These are phyloP conservation scores for Picochlorum sp. DNA, from an alignment of 139 green algal genomes.

Conservation along the genomic window DNA sequence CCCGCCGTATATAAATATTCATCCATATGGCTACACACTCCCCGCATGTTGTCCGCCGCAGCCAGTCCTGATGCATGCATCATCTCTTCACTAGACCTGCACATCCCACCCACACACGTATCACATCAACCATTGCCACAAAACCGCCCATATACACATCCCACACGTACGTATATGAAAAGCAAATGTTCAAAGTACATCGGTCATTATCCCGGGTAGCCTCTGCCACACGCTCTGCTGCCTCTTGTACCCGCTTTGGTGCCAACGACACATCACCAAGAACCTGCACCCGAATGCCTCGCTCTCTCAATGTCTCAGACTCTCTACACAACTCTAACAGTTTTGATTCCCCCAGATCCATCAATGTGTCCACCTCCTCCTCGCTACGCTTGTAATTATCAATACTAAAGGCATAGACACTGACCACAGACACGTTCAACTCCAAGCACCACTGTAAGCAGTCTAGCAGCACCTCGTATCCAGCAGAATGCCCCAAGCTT, in stretches of 20 bases:
- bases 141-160: neutral
- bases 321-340: slow-evolving; percentile 57
- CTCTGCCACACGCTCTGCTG: slow-evolving; percentile 59
- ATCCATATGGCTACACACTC: slow-evolving; percentile 9
- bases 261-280: slow-evolving; percentile 67
- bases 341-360: slow-evolving; percentile 73
- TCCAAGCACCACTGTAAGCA: slow-evolving; percentile 83
- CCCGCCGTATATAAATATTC: slow-evolving; percentile 16
- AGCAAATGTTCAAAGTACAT: slow-evolving; percentile 81
- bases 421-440: slow-evolving; percentile 70
- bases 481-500: slow-evolving; percentile 45
- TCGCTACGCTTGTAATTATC: slow-evolving; percentile 84
- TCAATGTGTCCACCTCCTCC: slow-evolving; percentile 72
- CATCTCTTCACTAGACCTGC: slow-evolving; percentile 24
- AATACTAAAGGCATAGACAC: slow-evolving; percentile 89
- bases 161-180: slow-evolving; percentile 73
- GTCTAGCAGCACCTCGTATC: slow-evolving; percentile 67
- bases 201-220: slow-evolving; percentile 38
- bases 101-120: neutral
- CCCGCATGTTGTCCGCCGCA: neutral
- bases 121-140: neutral
- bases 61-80: slow-evolving; percentile 13
- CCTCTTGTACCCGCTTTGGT: slow-evolving; percentile 50
- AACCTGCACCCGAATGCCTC: slow-evolving; percentile 64
- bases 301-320: slow-evolving; percentile 37